These are phyloP conservation scores for Rostrohypoxylon terebratum DNA, from an alignment of 495 filamentous ascomycete genomes.

Conservation along the genomic window DNA sequence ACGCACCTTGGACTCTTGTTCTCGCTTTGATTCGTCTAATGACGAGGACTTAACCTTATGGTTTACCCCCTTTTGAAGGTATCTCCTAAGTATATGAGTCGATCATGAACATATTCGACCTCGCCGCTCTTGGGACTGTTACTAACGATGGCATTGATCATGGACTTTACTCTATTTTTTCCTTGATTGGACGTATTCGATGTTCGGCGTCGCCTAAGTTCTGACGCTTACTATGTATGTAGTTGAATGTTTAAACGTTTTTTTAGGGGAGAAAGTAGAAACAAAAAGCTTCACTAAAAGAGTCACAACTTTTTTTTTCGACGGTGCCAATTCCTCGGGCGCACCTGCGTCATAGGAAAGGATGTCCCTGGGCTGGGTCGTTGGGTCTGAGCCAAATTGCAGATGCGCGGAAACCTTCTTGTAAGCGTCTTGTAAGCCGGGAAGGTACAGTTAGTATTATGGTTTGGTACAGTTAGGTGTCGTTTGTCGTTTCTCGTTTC, in stretches of 20 bases:
- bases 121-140: background rate
- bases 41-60: background rate
- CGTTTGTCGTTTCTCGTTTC: background rate
- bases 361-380: constrained; percentile 10
- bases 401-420: constrained; percentile 39
- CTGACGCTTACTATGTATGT: background rate
- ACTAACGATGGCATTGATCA: background rate
- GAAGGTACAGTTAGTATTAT: constrained; percentile 25
- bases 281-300: background rate
- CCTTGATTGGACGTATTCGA: background rate
- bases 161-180: background rate
- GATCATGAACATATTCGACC: background rate
- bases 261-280: background rate
- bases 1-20: background rate
- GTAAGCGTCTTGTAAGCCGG: constrained; percentile 12
- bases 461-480: constrained; percentile 19
- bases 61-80: background rate
- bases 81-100: background rate
- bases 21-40: constrained; percentile 1
- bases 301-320: background rate
- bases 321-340: constrained; percentile 33
- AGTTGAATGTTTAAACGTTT: background rate
- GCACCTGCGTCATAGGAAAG: constrained; percentile 38
- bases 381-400: constrained; percentile 26
- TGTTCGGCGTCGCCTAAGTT: background rate